These are phyloP conservation scores for Penicillium bovifimosum DNA, from an alignment of 495 filamentous ascomycete genomes.

Conservation along the genomic window DNA sequence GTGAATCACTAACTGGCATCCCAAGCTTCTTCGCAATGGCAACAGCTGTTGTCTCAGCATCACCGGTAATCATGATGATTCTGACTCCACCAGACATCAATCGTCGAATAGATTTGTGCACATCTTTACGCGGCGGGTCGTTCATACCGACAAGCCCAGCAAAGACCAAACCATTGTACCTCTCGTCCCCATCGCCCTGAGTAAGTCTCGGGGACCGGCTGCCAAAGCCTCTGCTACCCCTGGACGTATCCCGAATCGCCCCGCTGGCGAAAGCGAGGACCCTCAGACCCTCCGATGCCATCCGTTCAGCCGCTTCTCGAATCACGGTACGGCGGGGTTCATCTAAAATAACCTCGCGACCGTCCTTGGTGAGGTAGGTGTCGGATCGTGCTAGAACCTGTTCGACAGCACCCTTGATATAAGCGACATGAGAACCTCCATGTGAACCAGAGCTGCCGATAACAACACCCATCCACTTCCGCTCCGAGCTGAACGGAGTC, in stretches of 20 bases:
- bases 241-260: conserved; percentile 26
- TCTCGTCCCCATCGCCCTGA: conserved; percentile 56
- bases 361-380: conserved; percentile 82
- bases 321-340: conserved; percentile 67
- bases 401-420: conserved; percentile 93
- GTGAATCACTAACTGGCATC: conserved; percentile 61
- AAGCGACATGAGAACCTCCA: conserved; percentile 61
- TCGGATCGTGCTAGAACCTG: conserved; percentile 81
- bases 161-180: conserved; percentile 79
- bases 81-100: conserved; percentile 91
- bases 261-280: conserved; percentile 93
- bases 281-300: conserved; percentile 87
- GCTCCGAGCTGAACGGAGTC: conserved; percentile 91
- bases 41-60: conserved; percentile 87
- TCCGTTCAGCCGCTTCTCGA: conserved; percentile 74
- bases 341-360: conserved; percentile 82
- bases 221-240: conserved; percentile 29
- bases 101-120: conserved; percentile 81
- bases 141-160: conserved; percentile 94
- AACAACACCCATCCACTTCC: conserved; percentile 98
- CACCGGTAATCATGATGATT: conserved; percentile 98
- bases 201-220: conserved; percentile 42
- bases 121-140: conserved; percentile 85
- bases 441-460: conserved; percentile 52
- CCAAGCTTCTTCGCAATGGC: conserved; percentile 90